Evolutionary conservation across 495 filamentous ascomycete genomes (phyloP).

Genomic region (Xylaria longipes): DNA sequence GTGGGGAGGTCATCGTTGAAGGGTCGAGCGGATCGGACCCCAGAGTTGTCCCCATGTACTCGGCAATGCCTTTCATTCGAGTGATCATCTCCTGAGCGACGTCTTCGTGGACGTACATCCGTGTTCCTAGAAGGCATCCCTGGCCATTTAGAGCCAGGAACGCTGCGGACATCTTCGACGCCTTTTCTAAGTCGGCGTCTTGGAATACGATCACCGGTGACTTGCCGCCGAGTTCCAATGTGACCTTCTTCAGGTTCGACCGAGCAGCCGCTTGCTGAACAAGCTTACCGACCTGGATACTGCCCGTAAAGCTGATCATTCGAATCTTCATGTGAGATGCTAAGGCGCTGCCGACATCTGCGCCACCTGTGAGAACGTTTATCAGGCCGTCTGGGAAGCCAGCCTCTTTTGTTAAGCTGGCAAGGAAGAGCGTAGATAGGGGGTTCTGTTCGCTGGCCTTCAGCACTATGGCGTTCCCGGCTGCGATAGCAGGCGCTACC

Average conservation of each 20-base stretch:
- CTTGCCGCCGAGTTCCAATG: slow-evolving; percentile 85
- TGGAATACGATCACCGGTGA: slow-evolving; percentile 72
- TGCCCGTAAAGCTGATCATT: slow-evolving; percentile 65
- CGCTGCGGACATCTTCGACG: slow-evolving; percentile 74
- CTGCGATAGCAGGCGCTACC: slow-evolving; percentile 56
- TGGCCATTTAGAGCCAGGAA: slow-evolving; percentile 76
- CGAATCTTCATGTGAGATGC: slow-evolving; percentile 59
- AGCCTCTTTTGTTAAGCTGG: slow-evolving; percentile 57
- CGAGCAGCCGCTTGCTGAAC: slow-evolving; percentile 51
- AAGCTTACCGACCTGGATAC: slow-evolving; percentile 51
- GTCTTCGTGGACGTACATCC: slow-evolving; percentile 70
- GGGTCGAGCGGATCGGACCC: slow-evolving; percentile 36
- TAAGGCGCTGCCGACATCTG: slow-evolving; percentile 57
- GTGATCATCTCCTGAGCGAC: slow-evolving; percentile 66
- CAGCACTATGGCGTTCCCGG: slow-evolving; percentile 59
- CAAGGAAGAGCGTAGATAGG: slow-evolving; percentile 60
- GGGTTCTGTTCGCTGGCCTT: slow-evolving; percentile 60
- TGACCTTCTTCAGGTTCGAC: slow-evolving; percentile 72
- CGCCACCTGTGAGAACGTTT: slow-evolving; percentile 63
- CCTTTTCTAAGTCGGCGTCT: slow-evolving; percentile 73
- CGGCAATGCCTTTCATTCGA: slow-evolving; percentile 63
- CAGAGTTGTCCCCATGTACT: slow-evolving; percentile 67
- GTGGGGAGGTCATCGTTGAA: slow-evolving; percentile 43
- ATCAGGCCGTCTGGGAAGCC: slow-evolving; percentile 66
- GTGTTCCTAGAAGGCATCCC: slow-evolving; percentile 79